phyloP scores from a whole-genome alignment of 345 rosid genomes.

The Eutrema heterophyllum region DNA sequence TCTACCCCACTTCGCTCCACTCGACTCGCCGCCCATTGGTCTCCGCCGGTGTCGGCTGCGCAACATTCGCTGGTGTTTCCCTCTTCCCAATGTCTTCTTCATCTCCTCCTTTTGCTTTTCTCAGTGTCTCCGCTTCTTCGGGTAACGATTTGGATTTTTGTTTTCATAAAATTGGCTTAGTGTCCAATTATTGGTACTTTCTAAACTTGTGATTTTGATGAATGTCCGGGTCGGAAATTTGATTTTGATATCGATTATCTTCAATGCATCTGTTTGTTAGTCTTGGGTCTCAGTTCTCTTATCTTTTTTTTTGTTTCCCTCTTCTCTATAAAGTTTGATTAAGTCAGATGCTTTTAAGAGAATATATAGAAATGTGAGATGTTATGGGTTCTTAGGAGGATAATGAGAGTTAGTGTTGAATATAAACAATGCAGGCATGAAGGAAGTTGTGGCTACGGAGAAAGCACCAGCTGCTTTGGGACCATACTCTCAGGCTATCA shows the following conservation, averaged over 20 bases:
- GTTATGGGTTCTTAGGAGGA: background rate
- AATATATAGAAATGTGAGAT: background rate
- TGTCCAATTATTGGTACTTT: background rate
- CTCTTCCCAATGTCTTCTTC: slow-evolving; percentile 29
- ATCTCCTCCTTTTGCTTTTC: slow-evolving; percentile 38
- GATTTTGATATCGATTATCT: background rate
- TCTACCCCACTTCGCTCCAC: slow-evolving; percentile 29
- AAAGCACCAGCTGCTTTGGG: slow-evolving; percentile 96
- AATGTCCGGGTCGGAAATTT: background rate
- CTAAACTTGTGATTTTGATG: slow-evolving; percentile 19
- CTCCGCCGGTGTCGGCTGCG: slow-evolving; percentile 32
- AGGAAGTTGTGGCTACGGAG: slow-evolving; percentile 68
- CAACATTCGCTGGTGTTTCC: slow-evolving; percentile 27
- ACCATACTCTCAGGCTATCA: slow-evolving; percentile 91
- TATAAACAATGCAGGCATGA: slow-evolving; percentile 38
- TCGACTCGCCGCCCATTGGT: slow-evolving; percentile 26
- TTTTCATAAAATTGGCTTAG: background rate
- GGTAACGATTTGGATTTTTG: slow-evolving; percentile 8
- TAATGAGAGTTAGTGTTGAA: slow-evolving; percentile 10
- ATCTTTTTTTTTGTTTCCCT: too few species aligned
- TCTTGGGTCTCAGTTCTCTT: background rate
- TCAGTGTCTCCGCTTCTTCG: slow-evolving; percentile 29
- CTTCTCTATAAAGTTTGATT: background rate
- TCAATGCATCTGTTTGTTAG: background rate
- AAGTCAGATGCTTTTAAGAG: background rate